Evolutionary conservation across 352 stramenopile species (phyloP).

Genomic region (Peronosclerospora sorghi): DNA sequence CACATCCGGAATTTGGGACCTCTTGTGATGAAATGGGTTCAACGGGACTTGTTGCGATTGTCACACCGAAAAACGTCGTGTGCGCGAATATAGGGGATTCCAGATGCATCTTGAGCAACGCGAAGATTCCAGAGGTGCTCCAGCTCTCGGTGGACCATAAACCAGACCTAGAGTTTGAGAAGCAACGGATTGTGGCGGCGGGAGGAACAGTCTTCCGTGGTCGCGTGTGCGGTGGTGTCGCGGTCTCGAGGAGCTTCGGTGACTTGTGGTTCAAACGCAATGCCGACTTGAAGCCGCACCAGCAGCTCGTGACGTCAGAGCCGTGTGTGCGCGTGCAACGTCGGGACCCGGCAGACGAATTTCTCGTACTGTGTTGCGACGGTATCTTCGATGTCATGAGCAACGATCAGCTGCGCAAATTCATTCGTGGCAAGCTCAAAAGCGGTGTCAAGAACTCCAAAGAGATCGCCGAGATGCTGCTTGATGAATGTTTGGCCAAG

Average conservation of each 20-base stretch:
- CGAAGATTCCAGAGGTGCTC: conserved; percentile 52
- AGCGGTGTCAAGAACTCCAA: conserved; percentile 34
- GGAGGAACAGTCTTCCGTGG: conserved; percentile 78
- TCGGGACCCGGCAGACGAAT: conserved; percentile 79
- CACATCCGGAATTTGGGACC: conserved; percentile 47
- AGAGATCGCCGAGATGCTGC: conserved; percentile 59
- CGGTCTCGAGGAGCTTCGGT: conserved; percentile 77
- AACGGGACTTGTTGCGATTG: conserved; percentile 68
- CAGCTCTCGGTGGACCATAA: conserved; percentile 84
- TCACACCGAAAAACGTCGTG: conserved; percentile 74
- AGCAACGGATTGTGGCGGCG: conserved; percentile 73
- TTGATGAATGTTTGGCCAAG: conserved; percentile 75
- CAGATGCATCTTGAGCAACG: conserved; percentile 73
- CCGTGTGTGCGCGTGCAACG: conserved; percentile 68
- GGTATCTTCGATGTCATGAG: conserved; percentile 93
- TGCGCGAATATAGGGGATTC: conserved; percentile 81
- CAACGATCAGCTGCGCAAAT: conserved; percentile 89
- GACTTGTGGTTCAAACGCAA: conserved; percentile 87
- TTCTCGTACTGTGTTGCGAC: conserved; percentile 88
- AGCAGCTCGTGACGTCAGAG: conserved; percentile 80
- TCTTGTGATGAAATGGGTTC: conserved; percentile 75
- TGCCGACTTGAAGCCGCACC: conserved; percentile 54
- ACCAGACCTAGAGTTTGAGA: conserved; percentile 76
- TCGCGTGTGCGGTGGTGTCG: conserved; percentile 74
- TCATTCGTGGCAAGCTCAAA: conserved; percentile 74